Conservation (phyloP, 257 asterid genomes). For the Gentiana straminea region DNA sequence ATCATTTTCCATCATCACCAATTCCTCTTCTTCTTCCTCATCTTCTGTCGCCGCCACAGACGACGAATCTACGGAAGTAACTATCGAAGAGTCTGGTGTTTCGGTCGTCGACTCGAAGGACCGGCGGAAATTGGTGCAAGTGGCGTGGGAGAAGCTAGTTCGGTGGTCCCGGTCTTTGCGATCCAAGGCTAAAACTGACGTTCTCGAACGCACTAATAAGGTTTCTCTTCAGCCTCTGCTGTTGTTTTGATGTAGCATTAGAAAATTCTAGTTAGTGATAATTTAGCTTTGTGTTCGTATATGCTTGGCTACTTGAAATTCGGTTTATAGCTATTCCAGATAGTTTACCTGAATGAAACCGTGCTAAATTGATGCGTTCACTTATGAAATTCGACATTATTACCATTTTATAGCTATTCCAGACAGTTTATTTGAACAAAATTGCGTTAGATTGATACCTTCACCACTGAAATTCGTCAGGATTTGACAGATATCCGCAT, state of each 20-base stretch:
- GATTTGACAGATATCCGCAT: no score
- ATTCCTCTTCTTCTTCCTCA: constrained; percentile 6
- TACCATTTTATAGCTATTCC: no score
- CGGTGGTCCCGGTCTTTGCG: constrained; percentile 93
- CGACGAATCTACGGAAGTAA: constrained; percentile 22
- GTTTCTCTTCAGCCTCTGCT: constrained; percentile 6
- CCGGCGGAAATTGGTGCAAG: constrained; percentile 58
- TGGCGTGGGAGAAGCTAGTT: constrained; percentile 90
- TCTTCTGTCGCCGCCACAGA: constrained; percentile 9
- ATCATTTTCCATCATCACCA: constrained; percentile 10
- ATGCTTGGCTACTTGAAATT: no score
- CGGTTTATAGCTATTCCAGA: no score
- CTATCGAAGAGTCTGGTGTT: constrained; percentile 7
- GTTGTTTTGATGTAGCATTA: no score
- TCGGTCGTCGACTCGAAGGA: constrained; percentile 38
- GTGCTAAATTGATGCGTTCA: no score
- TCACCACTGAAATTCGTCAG: no score
- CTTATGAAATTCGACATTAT: no score
- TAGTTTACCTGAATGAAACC: no score
- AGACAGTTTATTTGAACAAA: no score
- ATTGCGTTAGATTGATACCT: no score
- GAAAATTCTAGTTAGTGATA: neutral
- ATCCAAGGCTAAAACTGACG: constrained; percentile 75
- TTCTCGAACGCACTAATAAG: constrained; percentile 81
- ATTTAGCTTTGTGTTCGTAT: neutral